A percentile compares a stretch with the other conserved stretches of the same genome.
Conservation (phyloP, 2,329 filamentous ascomycete species). For the Colletotrichum destructivum region DNA sequence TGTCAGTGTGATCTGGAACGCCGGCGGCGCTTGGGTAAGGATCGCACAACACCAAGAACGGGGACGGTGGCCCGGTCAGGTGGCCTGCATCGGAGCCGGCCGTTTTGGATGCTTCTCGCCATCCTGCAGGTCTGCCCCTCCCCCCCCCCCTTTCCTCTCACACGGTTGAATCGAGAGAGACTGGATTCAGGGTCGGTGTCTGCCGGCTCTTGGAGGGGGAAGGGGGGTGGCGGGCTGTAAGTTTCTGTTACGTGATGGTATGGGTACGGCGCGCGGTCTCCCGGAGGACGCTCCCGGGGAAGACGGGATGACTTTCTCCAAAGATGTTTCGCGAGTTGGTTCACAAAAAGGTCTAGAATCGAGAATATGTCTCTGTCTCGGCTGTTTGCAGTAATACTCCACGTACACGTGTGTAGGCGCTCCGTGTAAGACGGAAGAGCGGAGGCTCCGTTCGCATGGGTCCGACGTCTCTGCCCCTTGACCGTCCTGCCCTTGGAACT, state of each 20-base stretch:
- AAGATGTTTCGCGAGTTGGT: not conserved
- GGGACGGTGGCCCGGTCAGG: not conserved
- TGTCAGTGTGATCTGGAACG: not conserved
- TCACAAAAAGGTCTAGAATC: not conserved
- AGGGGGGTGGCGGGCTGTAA: not conserved
- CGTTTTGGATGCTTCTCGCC: constrained; percentile 9
- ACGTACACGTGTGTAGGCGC: too few species aligned
- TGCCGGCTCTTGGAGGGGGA: not conserved
- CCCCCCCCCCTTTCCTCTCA: too few species aligned
- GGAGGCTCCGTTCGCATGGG: constrained; percentile 22
- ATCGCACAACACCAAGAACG: not conserved
- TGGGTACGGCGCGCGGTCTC: not conserved
- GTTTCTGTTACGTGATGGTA: constrained; percentile 30
- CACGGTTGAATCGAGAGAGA: not conserved
- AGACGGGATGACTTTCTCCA: not conserved
- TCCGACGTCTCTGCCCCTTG: not conserved
- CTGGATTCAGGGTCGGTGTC: constrained; percentile 3
- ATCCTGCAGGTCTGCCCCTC: too few species aligned
- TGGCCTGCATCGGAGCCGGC: constrained; percentile 19
- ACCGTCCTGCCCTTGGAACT: not conserved
- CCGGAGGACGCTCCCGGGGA: constrained; percentile 4
- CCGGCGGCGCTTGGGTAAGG: not conserved
- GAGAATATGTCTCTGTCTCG: too few species aligned
- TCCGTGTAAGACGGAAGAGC: constrained; percentile 26
- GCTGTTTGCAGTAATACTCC: too few species aligned